phyloP scores from a whole-genome alignment of 129 eudicot genomes.

The Flaveria linearis region DNA sequence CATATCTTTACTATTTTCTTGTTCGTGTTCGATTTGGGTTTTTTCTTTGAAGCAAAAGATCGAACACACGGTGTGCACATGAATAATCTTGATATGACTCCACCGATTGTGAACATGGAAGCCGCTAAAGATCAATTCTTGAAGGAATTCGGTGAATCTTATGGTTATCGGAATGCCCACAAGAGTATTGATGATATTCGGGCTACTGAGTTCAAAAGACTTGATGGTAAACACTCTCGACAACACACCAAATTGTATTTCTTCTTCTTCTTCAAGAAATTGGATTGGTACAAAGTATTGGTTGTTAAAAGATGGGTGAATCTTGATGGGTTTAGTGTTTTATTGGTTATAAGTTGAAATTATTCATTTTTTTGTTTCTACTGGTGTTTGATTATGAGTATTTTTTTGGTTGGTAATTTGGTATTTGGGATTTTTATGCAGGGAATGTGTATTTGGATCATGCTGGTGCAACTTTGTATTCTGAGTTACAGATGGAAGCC shows the following conservation, averaged over 20 bases:
- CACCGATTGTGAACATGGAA: slow-evolving; percentile 29
- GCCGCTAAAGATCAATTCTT: slow-evolving; percentile 56
- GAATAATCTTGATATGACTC: slow-evolving; percentile 3
- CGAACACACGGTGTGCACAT: slow-evolving; percentile 25
- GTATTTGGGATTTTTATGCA: slow-evolving; percentile 23
- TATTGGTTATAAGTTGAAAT: not conserved
- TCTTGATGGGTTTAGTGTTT: not conserved
- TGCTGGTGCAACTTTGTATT: slow-evolving; percentile 94
- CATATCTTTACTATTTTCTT: not conserved
- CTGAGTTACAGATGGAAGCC: slow-evolving; percentile 89
- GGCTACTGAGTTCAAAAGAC: slow-evolving; percentile 77
- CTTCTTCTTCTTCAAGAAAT: slow-evolving; percentile 10
- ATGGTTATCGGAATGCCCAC: slow-evolving; percentile 77
- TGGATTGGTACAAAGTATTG: not conserved
- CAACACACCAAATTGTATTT: not conserved
- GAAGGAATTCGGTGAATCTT: slow-evolving; percentile 70
- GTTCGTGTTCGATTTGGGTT: not conserved
- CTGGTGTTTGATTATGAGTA: too few relatives aligned
- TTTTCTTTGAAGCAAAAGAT: slow-evolving; percentile 17
- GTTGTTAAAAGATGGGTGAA: not conserved
- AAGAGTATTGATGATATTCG: slow-evolving; percentile 74
- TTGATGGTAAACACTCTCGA: slow-evolving; percentile 43
- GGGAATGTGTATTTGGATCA: slow-evolving; percentile 89
- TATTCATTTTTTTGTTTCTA: not conserved
- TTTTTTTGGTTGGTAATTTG: not conserved